Percentiles rank a stretch among this genome's conserved stretches.
phyloP scores from a whole-genome alignment of 768 basidiomycete genomes.

The Termitomyces eurrhizus region DNA sequence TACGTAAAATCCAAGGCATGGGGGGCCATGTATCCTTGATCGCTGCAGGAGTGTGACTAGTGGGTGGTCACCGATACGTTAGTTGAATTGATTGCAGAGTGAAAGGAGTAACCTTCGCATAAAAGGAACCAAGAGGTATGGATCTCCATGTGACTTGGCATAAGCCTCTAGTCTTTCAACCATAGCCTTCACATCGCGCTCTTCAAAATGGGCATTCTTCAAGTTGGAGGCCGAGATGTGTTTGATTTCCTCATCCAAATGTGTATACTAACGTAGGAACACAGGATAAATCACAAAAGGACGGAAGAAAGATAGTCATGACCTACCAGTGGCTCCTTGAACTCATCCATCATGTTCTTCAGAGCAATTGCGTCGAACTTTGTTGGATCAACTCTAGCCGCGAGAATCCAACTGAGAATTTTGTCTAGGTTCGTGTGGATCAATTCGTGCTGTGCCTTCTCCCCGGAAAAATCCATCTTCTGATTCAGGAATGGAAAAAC shows the following conservation, averaged over 20 bases:
- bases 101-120: constrained; percentile 28
- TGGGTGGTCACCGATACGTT: not conserved
- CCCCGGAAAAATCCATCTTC: constrained; percentile 35
- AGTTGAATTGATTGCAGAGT: no score
- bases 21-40: constrained; percentile 33
- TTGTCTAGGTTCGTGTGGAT: constrained; percentile 27
- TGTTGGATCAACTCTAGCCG: constrained; percentile 21
- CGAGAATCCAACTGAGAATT: constrained; percentile 21
- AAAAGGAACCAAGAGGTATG: constrained; percentile 30
- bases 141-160: constrained; percentile 30
- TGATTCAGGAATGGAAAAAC: constrained; percentile 33
- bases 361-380: constrained; percentile 27
- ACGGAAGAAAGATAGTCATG: not conserved
- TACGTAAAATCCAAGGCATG: constrained; percentile 35
- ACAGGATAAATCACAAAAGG: not conserved
- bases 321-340: constrained; percentile 29
- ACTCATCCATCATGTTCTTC: constrained; percentile 22
- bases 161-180: constrained; percentile 23
- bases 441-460: constrained; percentile 30
- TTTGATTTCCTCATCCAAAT: constrained; percentile 33
- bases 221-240: constrained; percentile 29
- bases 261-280: constrained; percentile 24
- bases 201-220: constrained; percentile 23
- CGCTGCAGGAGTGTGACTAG: constrained; percentile 35
- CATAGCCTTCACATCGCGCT: constrained; percentile 24